Evolutionary conservation across 164 flowering plant species (phyloP).

Genomic region (Macadamia integrifolia): DNA sequence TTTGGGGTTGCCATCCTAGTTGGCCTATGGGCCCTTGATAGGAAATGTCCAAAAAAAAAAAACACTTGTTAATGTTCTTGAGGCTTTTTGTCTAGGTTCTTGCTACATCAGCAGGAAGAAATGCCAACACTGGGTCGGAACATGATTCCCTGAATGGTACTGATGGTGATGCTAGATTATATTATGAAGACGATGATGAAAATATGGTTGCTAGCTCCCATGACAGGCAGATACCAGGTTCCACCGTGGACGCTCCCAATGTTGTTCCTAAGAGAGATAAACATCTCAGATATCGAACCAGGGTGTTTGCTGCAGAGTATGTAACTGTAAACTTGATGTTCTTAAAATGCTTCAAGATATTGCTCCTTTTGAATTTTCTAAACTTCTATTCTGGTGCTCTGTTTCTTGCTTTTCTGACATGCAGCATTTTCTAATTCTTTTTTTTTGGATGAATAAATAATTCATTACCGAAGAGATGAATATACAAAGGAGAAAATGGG

Average conservation of each 20-base stretch:
- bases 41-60: no score
- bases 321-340: slow-evolving; percentile 17
- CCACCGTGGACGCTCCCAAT: slow-evolving; percentile 28
- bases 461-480: no score
- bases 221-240: slow-evolving; percentile 23
- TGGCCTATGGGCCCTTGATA: no score
- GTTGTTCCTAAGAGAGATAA: slow-evolving; percentile 36
- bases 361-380: background rate
- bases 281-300: slow-evolving; percentile 88
- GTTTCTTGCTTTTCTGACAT: background rate
- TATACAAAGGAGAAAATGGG: no score
- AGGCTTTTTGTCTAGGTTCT: slow-evolving; percentile 51
- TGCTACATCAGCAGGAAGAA: slow-evolving; percentile 48
- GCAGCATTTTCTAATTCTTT: no score
- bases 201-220: slow-evolving; percentile 71
- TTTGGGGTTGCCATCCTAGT: no score
- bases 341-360: background rate
- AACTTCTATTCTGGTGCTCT: background rate
- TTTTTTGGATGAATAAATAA: no score
- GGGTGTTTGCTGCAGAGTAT: slow-evolving; percentile 98
- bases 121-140: slow-evolving; percentile 18
- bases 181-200: slow-evolving; percentile 78
- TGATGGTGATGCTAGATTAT: slow-evolving; percentile 38
- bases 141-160: slow-evolving; percentile 32
- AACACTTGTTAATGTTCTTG: slow-evolving; percentile 9